A percentile compares a stretch with the other conserved stretches of the same genome.
Evolutionary conservation across 73 alveolate species (phyloP).

Genomic region (Blepharisma stoltei): DNA sequence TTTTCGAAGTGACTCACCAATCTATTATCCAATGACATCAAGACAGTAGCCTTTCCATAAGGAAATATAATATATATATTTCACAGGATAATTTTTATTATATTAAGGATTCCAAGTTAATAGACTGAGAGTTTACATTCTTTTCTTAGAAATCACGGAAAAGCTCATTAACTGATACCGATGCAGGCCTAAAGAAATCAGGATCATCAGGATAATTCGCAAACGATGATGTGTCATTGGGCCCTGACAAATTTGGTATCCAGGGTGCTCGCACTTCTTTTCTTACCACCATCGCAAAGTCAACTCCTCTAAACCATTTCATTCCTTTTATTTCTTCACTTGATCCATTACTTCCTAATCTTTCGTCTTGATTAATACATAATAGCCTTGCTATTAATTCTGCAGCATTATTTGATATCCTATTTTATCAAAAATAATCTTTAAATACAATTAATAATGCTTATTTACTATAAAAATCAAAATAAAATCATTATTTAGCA

Average conservation of each 20-base stretch:
- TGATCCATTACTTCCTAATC: constrained; percentile 23
- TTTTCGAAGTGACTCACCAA: too few species aligned
- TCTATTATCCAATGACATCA: too few species aligned
- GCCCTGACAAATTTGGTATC: constrained; percentile 38
- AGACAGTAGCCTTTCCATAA: too few species aligned
- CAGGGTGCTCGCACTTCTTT: constrained; percentile 44
- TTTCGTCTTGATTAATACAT: too few species aligned
- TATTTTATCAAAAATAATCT: background rate
- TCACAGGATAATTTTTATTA: too few species aligned
- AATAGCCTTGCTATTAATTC: too few species aligned
- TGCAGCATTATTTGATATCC: background rate
- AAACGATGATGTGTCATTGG: constrained; percentile 37
- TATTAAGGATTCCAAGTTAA: too few species aligned
- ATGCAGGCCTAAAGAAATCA: too few species aligned
- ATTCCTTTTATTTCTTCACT: constrained; percentile 33
- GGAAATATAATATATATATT: too few species aligned
- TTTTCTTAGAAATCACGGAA: too few species aligned
- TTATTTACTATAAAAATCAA: constrained; percentile 35
- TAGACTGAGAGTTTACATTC: too few species aligned
- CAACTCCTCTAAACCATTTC: constrained; percentile 44
- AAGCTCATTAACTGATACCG: too few species aligned
- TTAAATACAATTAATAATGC: constrained; percentile 43
- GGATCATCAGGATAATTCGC: constrained; percentile 37
- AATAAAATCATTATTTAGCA: constrained; percentile 36
- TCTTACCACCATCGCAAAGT: constrained; percentile 32